Evolutionary conservation across 768 basidiomycete species (phyloP).

Genomic region (Mycena epipterygia): DNA sequence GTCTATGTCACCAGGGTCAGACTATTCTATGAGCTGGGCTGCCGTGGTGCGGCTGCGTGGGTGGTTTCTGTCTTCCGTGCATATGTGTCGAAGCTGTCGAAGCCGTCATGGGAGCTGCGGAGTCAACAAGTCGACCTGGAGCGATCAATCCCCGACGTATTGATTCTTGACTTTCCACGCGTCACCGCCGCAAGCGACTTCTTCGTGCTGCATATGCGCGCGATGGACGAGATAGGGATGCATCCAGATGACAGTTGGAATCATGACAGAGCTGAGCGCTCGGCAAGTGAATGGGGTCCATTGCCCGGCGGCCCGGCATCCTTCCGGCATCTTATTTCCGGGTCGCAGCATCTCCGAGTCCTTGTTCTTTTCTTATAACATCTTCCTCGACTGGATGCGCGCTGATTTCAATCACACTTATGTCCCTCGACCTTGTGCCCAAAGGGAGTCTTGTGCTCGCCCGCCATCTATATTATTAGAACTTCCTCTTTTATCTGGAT

Average conservation of each 20-base stretch:
- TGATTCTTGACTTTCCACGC: too few species aligned
- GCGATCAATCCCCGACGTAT: not conserved
- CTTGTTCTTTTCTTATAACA: not conserved
- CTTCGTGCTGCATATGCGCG: too few species aligned
- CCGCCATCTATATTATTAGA: not conserved
- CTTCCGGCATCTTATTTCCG: not conserved
- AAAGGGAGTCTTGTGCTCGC: not conserved
- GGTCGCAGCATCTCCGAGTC: not conserved
- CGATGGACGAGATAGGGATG: too few species aligned
- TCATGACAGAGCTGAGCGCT: too few species aligned
- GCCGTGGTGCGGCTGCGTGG: not conserved
- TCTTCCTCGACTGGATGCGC: not conserved
- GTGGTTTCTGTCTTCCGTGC: not conserved
- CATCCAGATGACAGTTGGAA: too few species aligned
- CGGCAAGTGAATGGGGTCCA: too few species aligned
- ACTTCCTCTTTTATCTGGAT: not conserved
- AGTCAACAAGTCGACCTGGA: not conserved
- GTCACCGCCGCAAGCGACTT: too few species aligned
- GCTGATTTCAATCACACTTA: not conserved
- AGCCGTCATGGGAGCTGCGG: not conserved
- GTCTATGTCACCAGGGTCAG: not conserved
- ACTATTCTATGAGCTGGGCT: not conserved
- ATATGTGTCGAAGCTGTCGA: constrained; percentile 3
- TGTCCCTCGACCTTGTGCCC: constrained; percentile 13
- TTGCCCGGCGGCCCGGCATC: not conserved